Percentiles rank a stretch among this genome's conserved stretches.
These are phyloP conservation scores for Trichoderma atroviride DNA, from an alignment of 2,329 filamentous ascomycete species.

Conservation along the genomic window DNA sequence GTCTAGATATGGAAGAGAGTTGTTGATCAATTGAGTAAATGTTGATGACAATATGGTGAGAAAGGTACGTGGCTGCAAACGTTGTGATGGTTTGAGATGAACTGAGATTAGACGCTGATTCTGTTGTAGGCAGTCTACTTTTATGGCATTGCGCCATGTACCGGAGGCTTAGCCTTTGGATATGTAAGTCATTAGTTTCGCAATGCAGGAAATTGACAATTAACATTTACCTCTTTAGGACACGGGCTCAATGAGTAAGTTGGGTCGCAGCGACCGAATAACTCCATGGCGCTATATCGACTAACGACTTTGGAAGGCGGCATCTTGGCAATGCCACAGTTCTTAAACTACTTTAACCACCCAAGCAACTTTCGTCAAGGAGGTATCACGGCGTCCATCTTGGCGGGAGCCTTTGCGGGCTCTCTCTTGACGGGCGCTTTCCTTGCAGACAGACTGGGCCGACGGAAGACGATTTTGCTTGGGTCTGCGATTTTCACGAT, in stretches of 20 bases:
- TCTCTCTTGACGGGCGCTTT: conserved; percentile 25
- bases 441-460: conserved; percentile 20
- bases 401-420: conserved; percentile 21
- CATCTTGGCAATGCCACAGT: conserved; percentile 26
- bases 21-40: background rate
- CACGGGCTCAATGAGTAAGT: conserved; percentile 26
- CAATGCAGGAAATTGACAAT: background rate
- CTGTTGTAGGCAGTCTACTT: conserved; percentile 13
- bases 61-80: background rate
- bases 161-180: conserved; percentile 25
- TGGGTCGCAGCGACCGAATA: background rate
- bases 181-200: conserved; percentile 23
- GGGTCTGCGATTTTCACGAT: conserved; percentile 23
- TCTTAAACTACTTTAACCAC: conserved; percentile 23
- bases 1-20: background rate
- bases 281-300: background rate
- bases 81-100: background rate
- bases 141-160: conserved; percentile 26
- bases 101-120: background rate
- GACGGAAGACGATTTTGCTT: conserved; percentile 16
- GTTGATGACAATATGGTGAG: conserved; percentile 15
- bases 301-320: conserved; percentile 3
- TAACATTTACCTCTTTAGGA: conserved; percentile 1
- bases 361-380: conserved; percentile 26
- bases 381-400: conserved; percentile 26